Conservation (phyloP, 176 grass and related monocot genomes). For the Eleusine indica region DNA sequence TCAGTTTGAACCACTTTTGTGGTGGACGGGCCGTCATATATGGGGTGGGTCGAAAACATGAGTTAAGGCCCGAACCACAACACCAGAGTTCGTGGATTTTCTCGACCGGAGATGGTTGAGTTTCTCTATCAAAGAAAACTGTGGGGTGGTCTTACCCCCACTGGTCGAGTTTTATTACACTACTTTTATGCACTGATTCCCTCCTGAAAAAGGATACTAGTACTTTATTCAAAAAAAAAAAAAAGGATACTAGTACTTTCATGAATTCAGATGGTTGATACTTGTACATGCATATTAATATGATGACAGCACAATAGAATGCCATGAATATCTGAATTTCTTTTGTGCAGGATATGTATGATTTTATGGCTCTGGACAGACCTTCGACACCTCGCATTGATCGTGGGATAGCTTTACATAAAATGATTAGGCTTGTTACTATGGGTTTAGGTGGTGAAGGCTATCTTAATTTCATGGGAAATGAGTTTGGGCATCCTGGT, state of each 20-base stretch:
- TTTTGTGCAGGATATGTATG: constrained; percentile 90
- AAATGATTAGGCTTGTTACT: constrained; percentile 98
- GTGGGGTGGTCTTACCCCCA: too few relatives aligned
- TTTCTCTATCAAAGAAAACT: too few relatives aligned
- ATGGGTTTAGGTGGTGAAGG: constrained; percentile 97
- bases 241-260: too few relatives aligned
- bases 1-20: too few relatives aligned
- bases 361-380: constrained; percentile 87
- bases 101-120: too few relatives aligned
- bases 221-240: neutral
- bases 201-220: neutral
- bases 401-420: constrained; percentile 96
- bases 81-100: too few relatives aligned
- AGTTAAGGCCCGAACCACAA: too few relatives aligned
- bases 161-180: too few relatives aligned
- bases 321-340: constrained; percentile 24
- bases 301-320: constrained; percentile 26
- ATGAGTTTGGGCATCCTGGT: constrained; percentile 99
- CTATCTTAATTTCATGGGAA: constrained; percentile 99
- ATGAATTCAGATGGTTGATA: neutral
- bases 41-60: too few relatives aligned
- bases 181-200: neutral
- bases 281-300: neutral
- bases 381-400: constrained; percentile 89
- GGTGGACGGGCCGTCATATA: too few relatives aligned